Base-by-base conservation (phyloP, 225 moss, liverwort and hornwort genomes). In the Pseudoscleropodium purum region DNA sequence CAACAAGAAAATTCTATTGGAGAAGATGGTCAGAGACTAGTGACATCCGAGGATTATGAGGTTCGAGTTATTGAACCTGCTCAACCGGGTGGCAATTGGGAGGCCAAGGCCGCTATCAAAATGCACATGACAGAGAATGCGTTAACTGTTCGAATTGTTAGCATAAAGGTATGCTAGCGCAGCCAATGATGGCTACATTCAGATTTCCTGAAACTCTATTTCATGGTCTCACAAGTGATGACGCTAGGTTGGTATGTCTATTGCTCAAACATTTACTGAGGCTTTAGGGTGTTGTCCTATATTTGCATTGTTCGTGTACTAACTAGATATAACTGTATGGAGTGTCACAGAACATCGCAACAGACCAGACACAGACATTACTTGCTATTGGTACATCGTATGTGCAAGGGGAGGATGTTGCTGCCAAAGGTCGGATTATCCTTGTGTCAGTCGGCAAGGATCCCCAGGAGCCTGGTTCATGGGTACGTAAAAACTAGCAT, bases 351-450 rank as follows among this genome's bases (percentile, higher is more conserved):
- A 95, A 96, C 87, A 86, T 92, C 59, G 85, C 89, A 87, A 96
- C 94, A 81, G 97, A 96, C 37, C 95, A 95, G 87, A 94, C 95
- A 41, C 96, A 97, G 93, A 96, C 97, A 79, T 91, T 99, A 75
- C 95, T 99, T 83, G 99, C 97, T 65, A 97, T 99, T 89, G 99
- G 99, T 60, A 96, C 97, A 73, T 95, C 96, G 62, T 99, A 96
- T 92, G 97, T 95, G 84, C 99, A 99, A 95, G 99, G 99, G 60
- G 99, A 99, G 91, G 99, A 99, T 90, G 93, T 97, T 85, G 96
- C 96, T 89, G 96, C 99, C 30, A 99, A 96, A 93, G 99, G 99
- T 76, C 97, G 99, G 43, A 99, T 99, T 86, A 96, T 97, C 73
- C 94, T 99, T 82, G 97, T 97, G 78, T 93, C 97, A 18, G 91